These are phyloP conservation scores for Thermochaetoides thermophila DNA, from an alignment of 495 filamentous ascomycete genomes.

Conservation along the genomic window DNA sequence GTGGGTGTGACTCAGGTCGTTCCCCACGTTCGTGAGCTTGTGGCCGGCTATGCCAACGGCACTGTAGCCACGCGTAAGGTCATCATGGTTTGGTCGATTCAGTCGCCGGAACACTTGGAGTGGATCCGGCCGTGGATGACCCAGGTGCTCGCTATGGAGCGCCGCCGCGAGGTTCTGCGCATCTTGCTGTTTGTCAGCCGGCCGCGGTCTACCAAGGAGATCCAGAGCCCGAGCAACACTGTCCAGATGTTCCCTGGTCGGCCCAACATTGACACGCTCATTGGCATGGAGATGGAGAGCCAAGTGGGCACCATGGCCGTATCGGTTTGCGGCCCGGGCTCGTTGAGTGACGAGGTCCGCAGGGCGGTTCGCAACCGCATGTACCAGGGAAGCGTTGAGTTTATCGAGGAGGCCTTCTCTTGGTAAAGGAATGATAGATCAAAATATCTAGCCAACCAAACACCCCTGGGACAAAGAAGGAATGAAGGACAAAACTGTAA, in stretches of 20 bases:
- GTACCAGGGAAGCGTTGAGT: constrained; percentile 58
- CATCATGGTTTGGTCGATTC: constrained; percentile 81
- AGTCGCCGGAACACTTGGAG: constrained; percentile 72
- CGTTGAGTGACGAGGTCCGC: constrained; percentile 77
- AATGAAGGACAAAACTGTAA: no score
- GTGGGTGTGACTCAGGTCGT: constrained; percentile 84
- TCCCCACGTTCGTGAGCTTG: constrained; percentile 58
- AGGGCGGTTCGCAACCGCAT: constrained; percentile 52
- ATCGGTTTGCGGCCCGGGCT: constrained; percentile 78
- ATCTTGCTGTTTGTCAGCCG: constrained; percentile 85
- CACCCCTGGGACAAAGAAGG: not conserved
- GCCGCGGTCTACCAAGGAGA: constrained; percentile 63
- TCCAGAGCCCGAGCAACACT: constrained; percentile 62
- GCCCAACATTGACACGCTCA: constrained; percentile 48
- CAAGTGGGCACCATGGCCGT: constrained; percentile 74
- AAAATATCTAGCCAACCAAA: not conserved
- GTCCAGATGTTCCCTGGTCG: constrained; percentile 76
- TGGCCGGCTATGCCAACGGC: constrained; percentile 50
- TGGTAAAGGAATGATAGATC: constrained; percentile 37
- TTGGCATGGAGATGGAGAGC: constrained; percentile 62
- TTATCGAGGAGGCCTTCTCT: constrained; percentile 90
- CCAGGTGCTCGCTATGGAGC: constrained; percentile 70
- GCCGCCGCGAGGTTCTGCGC: constrained; percentile 63
- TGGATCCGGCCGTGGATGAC: constrained; percentile 98
- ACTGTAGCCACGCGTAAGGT: constrained; percentile 66